Evolutionary conservation across 1,284 basidiomycete genomes (phyloP).

Genomic region (Wolfiporia cocos): DNA sequence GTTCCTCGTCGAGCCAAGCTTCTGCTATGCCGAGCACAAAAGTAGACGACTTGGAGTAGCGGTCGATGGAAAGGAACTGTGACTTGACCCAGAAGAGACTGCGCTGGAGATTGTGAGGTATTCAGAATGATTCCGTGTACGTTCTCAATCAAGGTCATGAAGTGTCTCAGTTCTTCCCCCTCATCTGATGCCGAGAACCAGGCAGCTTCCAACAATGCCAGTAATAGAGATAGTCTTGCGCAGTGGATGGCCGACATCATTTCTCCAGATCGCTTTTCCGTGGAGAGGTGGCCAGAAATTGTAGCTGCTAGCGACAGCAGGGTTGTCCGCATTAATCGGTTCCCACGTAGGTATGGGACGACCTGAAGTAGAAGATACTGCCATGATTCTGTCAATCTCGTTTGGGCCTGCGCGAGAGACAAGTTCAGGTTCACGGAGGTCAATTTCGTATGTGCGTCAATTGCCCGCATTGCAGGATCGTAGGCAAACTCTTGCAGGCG

Average conservation of each 20-base stretch:
- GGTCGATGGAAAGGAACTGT: conserved; percentile 75
- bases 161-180: conserved; percentile 47
- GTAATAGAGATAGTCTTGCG: conserved; percentile 67
- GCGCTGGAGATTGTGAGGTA: conserved; percentile 67
- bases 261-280: conserved; percentile 71
- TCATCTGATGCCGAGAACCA: conserved; percentile 69
- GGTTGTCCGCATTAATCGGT: conserved; percentile 44
- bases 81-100: conserved; percentile 66
- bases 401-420: conserved; percentile 78
- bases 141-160: conserved; percentile 57
- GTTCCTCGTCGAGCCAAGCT: conserved; percentile 41
- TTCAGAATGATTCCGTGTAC: conserved; percentile 67
- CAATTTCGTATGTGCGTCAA: conserved; percentile 47
- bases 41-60: conserved; percentile 77
- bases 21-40: conserved; percentile 61
- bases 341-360: conserved; percentile 58
- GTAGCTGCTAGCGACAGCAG: conserved; percentile 57
- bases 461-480: conserved; percentile 34
- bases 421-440: conserved; percentile 78
- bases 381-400: conserved; percentile 74
- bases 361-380: conserved; percentile 63
- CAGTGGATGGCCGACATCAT: conserved; percentile 83
- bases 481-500: conserved; percentile 46
- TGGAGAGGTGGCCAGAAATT: conserved; percentile 61
- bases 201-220: conserved; percentile 70